Evolutionary conservation across 2,329 filamentous ascomycete species (phyloP).

Genomic region (Pseudopyrenochaeta lycopersici): DNA sequence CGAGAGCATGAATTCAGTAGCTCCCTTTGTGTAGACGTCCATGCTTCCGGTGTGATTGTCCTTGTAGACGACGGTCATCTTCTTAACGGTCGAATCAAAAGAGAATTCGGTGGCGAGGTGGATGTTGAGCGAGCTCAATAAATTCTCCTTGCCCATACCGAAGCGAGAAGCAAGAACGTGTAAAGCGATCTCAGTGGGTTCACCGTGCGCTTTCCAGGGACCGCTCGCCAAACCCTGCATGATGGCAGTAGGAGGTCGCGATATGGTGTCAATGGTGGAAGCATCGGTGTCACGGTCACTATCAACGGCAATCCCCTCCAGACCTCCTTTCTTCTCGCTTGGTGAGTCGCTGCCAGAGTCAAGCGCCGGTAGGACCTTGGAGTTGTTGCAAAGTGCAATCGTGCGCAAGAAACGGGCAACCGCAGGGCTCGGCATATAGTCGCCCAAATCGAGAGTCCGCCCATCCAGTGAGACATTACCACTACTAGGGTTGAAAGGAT

Average conservation of each 20-base stretch:
- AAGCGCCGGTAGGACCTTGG: conserved; percentile 41
- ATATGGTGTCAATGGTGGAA: conserved; percentile 41
- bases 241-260: conserved; percentile 39
- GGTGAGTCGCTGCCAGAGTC: conserved; percentile 55
- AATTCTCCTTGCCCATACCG: conserved; percentile 43
- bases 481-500: conserved; percentile 47
- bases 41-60: conserved; percentile 37
- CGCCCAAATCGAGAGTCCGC: conserved; percentile 32
- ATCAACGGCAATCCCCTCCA: conserved; percentile 31
- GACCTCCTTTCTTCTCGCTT: conserved; percentile 59
- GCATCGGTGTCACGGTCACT: conserved; percentile 44
- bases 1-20: conserved; percentile 49
- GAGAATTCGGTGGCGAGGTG: conserved; percentile 49
- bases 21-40: conserved; percentile 51
- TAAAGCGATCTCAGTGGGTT: conserved; percentile 51
- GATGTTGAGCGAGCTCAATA: conserved; percentile 38
- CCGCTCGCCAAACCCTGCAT: conserved; percentile 22
- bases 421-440: conserved; percentile 27
- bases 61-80: conserved; percentile 51
- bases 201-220: conserved; percentile 46
- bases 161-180: conserved; percentile 52
- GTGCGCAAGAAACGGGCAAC: conserved; percentile 46
- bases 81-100: conserved; percentile 52
- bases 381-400: conserved; percentile 51
- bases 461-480: conserved; percentile 44